Evolutionary conservation across 2,329 filamentous ascomycete species (phyloP), one percentile per base, ranked within the genome.

Genomic region (Penicillium expansum): DNA sequence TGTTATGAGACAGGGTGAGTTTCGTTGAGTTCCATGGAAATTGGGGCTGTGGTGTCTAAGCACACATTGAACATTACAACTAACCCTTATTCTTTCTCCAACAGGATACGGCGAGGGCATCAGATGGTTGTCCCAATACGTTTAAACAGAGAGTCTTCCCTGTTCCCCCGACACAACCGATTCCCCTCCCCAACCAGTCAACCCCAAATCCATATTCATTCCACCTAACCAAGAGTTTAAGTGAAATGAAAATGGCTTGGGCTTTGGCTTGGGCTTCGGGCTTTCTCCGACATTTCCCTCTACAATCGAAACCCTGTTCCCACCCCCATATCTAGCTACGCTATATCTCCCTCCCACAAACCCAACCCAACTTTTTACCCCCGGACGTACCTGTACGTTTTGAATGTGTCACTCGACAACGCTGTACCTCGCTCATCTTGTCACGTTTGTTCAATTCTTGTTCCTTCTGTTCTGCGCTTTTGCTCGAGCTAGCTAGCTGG

Each of bases 101-200:
- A 57, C 64, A 88, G 86, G 90, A 65, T 96, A 96, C 76, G 91
- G 91, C 53, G 92, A 96, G 69, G 92, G 84, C 69, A 93, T 96
- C 77, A 86, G 91, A 80, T 96, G 91, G 92, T 77, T 96, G 77
- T 91, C 90, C 55, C 91, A 95, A 82, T 96, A 95, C 73, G 90
- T 95, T 74, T 95, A 88, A 81, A 74, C 47, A 48, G 45, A 33
- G 27, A 27, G 27, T 24, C 33, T 33, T n/a, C 38, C 41, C 13
- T 30, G 35, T 16, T 39, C 42, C 29, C 43, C 45, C 44, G 41
- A 24, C 42, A 22, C 45, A 55, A 56, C 37, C n/a, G 24, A 38
- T 41, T 8, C 18, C 41, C 13, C 39, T n/a, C 20, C n/a, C 32
- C 27, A 49, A 43, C 43, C 33, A 1, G 11, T 35, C 20, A 30